phyloP scores from a whole-genome alignment of 208 protist species.

The Trichomonas tenax region DNA sequence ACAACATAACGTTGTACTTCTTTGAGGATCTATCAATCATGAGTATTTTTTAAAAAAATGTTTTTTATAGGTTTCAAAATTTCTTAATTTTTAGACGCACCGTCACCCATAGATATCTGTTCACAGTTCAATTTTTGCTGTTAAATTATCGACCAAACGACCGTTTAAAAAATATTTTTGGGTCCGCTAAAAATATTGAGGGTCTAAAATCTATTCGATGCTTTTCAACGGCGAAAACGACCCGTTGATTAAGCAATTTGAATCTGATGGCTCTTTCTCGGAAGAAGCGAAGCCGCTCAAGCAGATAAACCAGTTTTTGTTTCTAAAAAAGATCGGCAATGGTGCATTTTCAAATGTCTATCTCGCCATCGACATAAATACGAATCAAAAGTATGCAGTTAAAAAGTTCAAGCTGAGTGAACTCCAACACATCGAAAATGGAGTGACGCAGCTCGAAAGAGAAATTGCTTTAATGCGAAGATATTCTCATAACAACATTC shows the following conservation, averaged over 20 bases:
- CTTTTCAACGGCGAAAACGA: not conserved
- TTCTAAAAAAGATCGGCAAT: not conserved
- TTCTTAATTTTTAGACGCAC: no score
- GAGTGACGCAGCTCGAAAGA: not conserved
- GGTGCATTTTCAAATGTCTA: constrained; percentile 1
- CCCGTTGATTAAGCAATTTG: not conserved
- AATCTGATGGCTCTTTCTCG: not conserved
- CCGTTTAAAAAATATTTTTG: no score
- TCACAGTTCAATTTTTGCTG: no score
- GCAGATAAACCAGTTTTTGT: not conserved
- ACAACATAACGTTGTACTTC: not conserved
- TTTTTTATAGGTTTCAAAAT: no score
- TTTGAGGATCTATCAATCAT: no score
- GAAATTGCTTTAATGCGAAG: not conserved
- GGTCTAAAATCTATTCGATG: not conserved
- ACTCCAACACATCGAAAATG: not conserved
- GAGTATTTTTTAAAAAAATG: no score
- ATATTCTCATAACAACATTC: not conserved
- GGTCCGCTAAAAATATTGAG: no score
- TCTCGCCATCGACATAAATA: not conserved
- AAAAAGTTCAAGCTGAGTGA: not conserved
- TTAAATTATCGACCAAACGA: no score
- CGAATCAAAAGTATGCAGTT: not conserved
- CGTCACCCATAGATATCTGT: no score
- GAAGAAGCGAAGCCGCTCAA: not conserved